Base-by-base conservation (phyloP, 2,329 filamentous ascomycete species). In the Macrophomina tecta region DNA sequence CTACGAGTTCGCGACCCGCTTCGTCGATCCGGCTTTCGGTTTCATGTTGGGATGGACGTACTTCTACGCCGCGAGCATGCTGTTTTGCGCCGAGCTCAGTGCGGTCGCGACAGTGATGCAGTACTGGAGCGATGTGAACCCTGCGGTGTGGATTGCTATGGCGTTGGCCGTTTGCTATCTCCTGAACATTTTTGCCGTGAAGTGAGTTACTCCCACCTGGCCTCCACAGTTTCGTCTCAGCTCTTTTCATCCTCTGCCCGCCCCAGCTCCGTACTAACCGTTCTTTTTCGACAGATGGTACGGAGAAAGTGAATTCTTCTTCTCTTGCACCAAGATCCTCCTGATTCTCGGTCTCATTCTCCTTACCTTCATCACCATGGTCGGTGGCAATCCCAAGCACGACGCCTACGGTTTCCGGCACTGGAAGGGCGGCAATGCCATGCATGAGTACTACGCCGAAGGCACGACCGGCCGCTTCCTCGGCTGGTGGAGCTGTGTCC, bases 1-100 rank as follows among this genome's bases (percentile, higher is more conserved):
- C 96, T 75, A 90, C 92, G 1, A 89, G 91, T 5, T 97, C 79
- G 93, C 92, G 11, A 94, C 91, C 36, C 87, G 93, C 16, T 66
- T 56, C n/a, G 53, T 66, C 16, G 53, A 62, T 34, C 64, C 64
- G 4, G 55, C 53, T 2, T 48, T 66, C 8, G 64, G 64, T 4
- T 66, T 66, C 45, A 56, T 56, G 40, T 23, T 66, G 9, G 64
- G 64, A 11, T 66, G 64, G 64, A 66, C 45, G 18, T 61, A 66
- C 23, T 66, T 48, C 14, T 66, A 56, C 18, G 63, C 51, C 11
- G 58, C 58, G 30, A 61, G 58, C 18, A 61, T 61, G 58, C 30
- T 61, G 58, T 61, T 64, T 32, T 64, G 70, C 32, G 83, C 82
- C 63, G 82, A 83, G 68, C 77, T 79, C 5, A 79, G 82, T 46